A percentile compares a stretch with the other conserved stretches of the same genome.
Conservation (phyloP, 148 eudicot genomes). For the Arbutus unedo region DNA sequence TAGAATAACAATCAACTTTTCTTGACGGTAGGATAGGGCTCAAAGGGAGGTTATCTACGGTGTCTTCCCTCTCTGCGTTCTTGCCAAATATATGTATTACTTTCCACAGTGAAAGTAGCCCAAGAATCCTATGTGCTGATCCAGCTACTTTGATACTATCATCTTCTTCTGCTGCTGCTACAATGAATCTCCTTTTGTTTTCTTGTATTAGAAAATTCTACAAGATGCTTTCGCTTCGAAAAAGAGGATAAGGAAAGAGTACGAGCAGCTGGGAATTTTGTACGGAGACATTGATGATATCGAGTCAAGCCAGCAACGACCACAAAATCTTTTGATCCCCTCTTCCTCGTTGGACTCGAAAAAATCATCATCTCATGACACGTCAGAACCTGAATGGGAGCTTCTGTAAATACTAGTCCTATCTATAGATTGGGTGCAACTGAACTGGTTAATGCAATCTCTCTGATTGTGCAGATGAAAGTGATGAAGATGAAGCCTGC, state of each 20-base stretch:
- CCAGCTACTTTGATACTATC: neutral
- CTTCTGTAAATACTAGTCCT: conserved; percentile 25
- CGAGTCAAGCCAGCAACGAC: conserved; percentile 20
- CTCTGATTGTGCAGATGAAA: neutral
- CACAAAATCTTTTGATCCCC: conserved; percentile 11
- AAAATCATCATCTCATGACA: conserved; percentile 15
- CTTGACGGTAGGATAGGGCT: no score
- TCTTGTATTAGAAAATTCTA: conserved; percentile 34
- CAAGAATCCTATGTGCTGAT: neutral
- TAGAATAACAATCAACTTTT: no score
- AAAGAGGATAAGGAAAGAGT: conserved; percentile 47
- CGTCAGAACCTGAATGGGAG: conserved; percentile 44
- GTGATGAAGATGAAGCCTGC: conserved; percentile 6
- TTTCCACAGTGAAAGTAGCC: neutral
- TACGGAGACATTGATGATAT: conserved; percentile 42
- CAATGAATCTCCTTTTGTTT: neutral
- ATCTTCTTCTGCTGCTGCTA: conserved; percentile 1
- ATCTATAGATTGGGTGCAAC: conserved; percentile 12
- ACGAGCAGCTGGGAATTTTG: conserved; percentile 39
- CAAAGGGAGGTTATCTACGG: no score
- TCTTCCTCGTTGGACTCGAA: neutral
- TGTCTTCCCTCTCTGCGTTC: no score
- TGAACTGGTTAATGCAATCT: neutral
- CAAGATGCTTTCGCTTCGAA: conserved; percentile 39
- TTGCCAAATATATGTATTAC: neutral